A percentile compares a stretch with the other conserved stretches of the same genome.
These are phyloP conservation scores for Wickerhamomyces alni DNA, from an alignment of 805 yeast species.

Conservation along the genomic window DNA sequence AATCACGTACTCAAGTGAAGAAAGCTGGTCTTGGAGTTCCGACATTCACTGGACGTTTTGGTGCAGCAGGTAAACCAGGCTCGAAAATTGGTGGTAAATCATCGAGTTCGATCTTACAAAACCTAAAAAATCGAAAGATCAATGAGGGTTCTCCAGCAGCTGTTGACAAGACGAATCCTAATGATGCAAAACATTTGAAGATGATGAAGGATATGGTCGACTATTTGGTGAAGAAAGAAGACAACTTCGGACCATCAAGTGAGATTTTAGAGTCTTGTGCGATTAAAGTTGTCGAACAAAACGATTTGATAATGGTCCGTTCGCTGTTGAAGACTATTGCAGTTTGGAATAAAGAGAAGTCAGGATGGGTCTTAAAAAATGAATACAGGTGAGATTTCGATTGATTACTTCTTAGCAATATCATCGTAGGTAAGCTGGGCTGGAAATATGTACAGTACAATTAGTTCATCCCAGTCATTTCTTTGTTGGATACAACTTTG, in stretches of 20 bases:
- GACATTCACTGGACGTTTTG: constrained; percentile 95
- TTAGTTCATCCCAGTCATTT: too few species aligned
- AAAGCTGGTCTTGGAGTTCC: constrained; percentile 66
- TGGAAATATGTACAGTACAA: too few species aligned
- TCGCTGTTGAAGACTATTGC: constrained; percentile 66
- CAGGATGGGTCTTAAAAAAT: constrained; percentile 61
- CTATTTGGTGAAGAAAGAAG: constrained; percentile 31
- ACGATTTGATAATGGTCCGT: constrained; percentile 55
- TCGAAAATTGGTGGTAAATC: constrained; percentile 25
- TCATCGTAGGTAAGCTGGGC: too few species aligned
- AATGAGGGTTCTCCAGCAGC: constrained; percentile 2
- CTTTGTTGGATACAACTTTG: too few species aligned
- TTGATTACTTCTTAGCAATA: too few species aligned
- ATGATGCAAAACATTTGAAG: constrained; percentile 11
- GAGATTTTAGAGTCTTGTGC: constrained; percentile 36
- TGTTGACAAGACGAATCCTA: background rate
- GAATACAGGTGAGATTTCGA: constrained; percentile 34
- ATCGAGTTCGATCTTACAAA: constrained; percentile 45
- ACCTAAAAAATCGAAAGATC: constrained; percentile 36
- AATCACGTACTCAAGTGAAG: constrained; percentile 41
- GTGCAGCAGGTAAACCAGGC: constrained; percentile 62
- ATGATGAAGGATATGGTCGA: constrained; percentile 32
- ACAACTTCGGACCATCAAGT: constrained; percentile 40
- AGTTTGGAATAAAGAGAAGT: constrained; percentile 49
- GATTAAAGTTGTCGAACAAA: constrained; percentile 37